Evolutionary conservation across 306 rosid species (phyloP).

Genomic region (Citrullus amarus): DNA sequence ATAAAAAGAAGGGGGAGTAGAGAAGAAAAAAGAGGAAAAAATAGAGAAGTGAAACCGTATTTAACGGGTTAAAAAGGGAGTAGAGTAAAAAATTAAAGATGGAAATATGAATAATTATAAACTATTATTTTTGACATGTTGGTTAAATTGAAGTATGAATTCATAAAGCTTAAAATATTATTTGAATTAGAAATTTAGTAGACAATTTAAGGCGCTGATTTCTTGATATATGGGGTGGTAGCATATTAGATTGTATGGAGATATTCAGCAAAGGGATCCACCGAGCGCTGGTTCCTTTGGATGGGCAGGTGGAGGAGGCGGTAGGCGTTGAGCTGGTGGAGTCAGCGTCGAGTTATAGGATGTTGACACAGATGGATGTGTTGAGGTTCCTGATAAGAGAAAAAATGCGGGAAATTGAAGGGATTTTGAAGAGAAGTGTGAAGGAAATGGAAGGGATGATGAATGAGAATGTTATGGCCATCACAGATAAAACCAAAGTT

Average conservation of each 20-base stretch:
- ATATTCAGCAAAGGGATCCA: constrained; percentile 91
- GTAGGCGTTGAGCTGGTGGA: constrained; percentile 64
- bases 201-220: background rate
- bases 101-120: too few species aligned
- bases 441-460: constrained; percentile 42
- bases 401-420: constrained; percentile 10
- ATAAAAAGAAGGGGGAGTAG: too few species aligned
- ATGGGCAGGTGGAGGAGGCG: constrained; percentile 31
- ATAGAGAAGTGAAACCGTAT: too few species aligned
- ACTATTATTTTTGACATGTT: too few species aligned
- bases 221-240: background rate
- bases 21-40: too few species aligned
- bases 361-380: constrained; percentile 81
- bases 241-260: constrained; percentile 81
- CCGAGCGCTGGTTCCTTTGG: constrained; percentile 60
- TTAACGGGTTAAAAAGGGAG: too few species aligned
- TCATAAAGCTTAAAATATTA: too few species aligned
- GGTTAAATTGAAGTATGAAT: too few species aligned
- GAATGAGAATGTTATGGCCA: constrained; percentile 45
- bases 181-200: too few species aligned
- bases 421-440: constrained; percentile 20
- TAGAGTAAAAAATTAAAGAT: too few species aligned
- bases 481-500: constrained; percentile 52
- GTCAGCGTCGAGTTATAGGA: constrained; percentile 52
- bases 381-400: constrained; percentile 36